Evolutionary conservation across 2,329 filamentous ascomycete genomes (phyloP).

Genomic region (Aureobasidium mangrovei): DNA sequence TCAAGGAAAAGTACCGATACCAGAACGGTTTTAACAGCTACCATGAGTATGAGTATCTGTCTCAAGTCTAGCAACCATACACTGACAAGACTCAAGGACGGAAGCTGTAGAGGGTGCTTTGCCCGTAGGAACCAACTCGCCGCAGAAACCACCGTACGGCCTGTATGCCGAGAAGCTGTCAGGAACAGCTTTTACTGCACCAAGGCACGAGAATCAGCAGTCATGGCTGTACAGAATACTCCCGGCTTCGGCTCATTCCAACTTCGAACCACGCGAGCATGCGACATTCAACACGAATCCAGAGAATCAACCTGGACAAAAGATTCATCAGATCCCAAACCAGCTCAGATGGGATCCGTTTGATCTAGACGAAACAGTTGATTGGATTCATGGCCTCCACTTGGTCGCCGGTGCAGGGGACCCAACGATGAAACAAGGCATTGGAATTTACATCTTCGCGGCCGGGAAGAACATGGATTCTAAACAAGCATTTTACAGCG

Average conservation of each 20-base stretch:
- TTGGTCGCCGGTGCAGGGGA: slow-evolving; percentile 73
- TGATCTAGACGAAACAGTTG: slow-evolving; percentile 58
- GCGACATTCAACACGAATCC: slow-evolving; percentile 43
- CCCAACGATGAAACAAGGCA: slow-evolving; percentile 65
- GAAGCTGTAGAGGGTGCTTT: slow-evolving; percentile 68
- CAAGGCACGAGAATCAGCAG: slow-evolving; percentile 48
- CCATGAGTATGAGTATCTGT: slow-evolving; percentile 53
- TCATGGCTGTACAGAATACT: slow-evolving; percentile 51
- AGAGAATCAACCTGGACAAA: slow-evolving; percentile 42
- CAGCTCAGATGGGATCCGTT: slow-evolving; percentile 75
- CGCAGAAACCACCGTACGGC: slow-evolving; percentile 68
- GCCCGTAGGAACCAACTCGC: slow-evolving; percentile 69
- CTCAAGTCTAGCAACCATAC: neutral
- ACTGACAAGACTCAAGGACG: slow-evolving; percentile 42
- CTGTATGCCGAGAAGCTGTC: slow-evolving; percentile 68
- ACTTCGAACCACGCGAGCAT: slow-evolving; percentile 43
- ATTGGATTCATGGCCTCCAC: slow-evolving; percentile 61
- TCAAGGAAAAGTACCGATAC: slow-evolving; percentile 64
- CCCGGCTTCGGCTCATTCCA: slow-evolving; percentile 49
- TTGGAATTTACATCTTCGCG: slow-evolving; percentile 74
- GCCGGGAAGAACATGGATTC: slow-evolving; percentile 68
- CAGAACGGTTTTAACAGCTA: slow-evolving; percentile 70
- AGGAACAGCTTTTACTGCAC: slow-evolving; percentile 52
- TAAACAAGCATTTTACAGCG: slow-evolving; percentile 73
- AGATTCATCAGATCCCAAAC: slow-evolving; percentile 67